These are phyloP conservation scores for Phytopythium montanum DNA, from an alignment of 352 stramenopile species.

Conservation along the genomic window DNA sequence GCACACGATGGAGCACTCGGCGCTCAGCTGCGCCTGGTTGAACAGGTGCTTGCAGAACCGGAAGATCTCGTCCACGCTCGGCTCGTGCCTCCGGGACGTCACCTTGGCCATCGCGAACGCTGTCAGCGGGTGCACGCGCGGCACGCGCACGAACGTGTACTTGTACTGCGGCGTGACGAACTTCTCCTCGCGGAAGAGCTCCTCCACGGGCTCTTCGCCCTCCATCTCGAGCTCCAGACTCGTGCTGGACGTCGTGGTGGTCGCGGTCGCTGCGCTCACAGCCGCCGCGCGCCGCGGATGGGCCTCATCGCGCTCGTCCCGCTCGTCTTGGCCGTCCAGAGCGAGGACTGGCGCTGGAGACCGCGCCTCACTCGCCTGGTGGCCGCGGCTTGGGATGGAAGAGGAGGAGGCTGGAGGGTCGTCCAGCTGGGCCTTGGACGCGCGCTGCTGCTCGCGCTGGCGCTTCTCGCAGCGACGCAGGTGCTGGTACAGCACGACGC, in stretches of 20 bases:
- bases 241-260: conserved; percentile 10
- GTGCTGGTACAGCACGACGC: conserved; percentile 89
- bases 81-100: conserved; percentile 74
- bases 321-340: conserved; percentile 7
- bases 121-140: conserved; percentile 69
- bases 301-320: neutral
- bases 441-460: conserved; percentile 55
- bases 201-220: conserved; percentile 59
- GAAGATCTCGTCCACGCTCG: conserved; percentile 91
- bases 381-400: neutral
- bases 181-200: conserved; percentile 86
- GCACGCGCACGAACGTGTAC: conserved; percentile 81
- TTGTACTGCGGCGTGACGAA: conserved; percentile 89
- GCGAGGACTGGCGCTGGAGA: conserved; percentile 14
- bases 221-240: conserved; percentile 12
- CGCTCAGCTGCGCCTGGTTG: conserved; percentile 94
- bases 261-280: neutral
- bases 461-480: conserved; percentile 85
- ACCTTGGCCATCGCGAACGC: conserved; percentile 85
- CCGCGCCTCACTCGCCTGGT: conserved; percentile 14
- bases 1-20: conserved; percentile 98
- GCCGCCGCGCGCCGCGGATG: neutral
- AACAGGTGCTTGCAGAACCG: conserved; percentile 94
- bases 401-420: neutral
- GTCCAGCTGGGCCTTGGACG: conserved; percentile 2